These are phyloP conservation scores for Hypoxylon fragiforme DNA, from an alignment of 495 filamentous ascomycete species.

Conservation along the genomic window DNA sequence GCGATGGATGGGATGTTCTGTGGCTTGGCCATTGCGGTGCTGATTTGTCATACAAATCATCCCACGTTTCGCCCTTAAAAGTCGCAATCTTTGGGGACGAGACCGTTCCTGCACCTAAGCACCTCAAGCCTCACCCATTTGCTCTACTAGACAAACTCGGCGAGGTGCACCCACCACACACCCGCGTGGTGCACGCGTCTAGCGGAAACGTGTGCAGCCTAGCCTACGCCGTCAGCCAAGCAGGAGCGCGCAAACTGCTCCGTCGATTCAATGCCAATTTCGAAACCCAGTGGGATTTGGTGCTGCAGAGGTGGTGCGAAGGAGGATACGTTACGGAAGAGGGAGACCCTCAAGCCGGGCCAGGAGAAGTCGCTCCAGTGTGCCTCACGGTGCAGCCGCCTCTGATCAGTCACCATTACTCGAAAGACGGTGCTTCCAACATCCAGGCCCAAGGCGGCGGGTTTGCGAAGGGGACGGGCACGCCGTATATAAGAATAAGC, in stretches of 20 bases:
- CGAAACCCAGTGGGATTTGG: conserved; percentile 48
- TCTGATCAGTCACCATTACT: conserved; percentile 51
- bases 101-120: conserved; percentile 44
- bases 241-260: conserved; percentile 49
- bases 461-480: conserved; percentile 44
- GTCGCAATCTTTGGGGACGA: conserved; percentile 41
- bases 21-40: conserved; percentile 57
- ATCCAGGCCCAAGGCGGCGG: conserved; percentile 51
- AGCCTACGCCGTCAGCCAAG: conserved; percentile 51
- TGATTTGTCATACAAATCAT: conserved; percentile 36
- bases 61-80: conserved; percentile 28
- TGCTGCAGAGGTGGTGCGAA: conserved; percentile 53
- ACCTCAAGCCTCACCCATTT: conserved; percentile 52
- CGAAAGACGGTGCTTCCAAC: conserved; percentile 43
- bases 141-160: conserved; percentile 44
- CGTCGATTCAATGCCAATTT: conserved; percentile 43
- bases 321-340: conserved; percentile 21
- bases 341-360: background rate
- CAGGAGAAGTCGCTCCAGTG: conserved; percentile 17
- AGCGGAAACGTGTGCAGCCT: conserved; percentile 48
- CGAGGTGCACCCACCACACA: conserved; percentile 46
- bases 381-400: conserved; percentile 53
- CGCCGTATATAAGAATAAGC: conserved; percentile 50
- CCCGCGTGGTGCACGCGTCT: conserved; percentile 47
- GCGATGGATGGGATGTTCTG: conserved; percentile 53